Conservation (phyloP, 257 asterid species). For the Petunia secreta region DNA sequence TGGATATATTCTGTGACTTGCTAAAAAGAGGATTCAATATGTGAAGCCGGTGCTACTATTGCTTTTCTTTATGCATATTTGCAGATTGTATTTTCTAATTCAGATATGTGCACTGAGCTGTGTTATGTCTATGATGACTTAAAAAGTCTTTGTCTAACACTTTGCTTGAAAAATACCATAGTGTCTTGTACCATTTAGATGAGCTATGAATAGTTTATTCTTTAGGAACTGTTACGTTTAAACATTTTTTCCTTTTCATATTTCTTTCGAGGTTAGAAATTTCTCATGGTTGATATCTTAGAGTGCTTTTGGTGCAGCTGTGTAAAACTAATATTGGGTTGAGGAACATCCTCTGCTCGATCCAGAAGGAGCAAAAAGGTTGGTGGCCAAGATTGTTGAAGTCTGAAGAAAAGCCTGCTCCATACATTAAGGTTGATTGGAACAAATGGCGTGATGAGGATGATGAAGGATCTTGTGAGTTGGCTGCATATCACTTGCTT, state of each 20-base stretch:
- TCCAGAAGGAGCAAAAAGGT: slow-evolving; percentile 67
- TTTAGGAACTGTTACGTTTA: neutral
- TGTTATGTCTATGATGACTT: neutral
- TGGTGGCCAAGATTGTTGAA: slow-evolving; percentile 89
- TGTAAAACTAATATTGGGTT: slow-evolving; percentile 74
- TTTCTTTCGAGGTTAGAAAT: neutral
- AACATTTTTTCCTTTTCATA: neutral
- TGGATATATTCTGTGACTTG: slow-evolving; percentile 1
- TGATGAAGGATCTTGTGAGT: slow-evolving; percentile 81
- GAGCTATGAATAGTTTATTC: neutral
- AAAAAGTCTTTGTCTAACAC: neutral
- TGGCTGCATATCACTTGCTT: slow-evolving; percentile 27
- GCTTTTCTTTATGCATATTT: neutral
- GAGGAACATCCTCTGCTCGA: slow-evolving; percentile 74
- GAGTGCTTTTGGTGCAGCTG: slow-evolving; percentile 50
- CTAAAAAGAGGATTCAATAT: too few relatives aligned
- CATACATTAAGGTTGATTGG: slow-evolving; percentile 89
- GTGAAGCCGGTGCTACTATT: too few relatives aligned
- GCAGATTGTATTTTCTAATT: neutral
- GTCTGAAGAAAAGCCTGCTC: slow-evolving; percentile 81
- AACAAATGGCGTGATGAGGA: slow-evolving; percentile 93
- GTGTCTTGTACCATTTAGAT: neutral
- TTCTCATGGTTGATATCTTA: slow-evolving; percentile 11
- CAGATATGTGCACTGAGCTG: neutral
- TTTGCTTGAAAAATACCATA: slow-evolving; percentile 3